These are phyloP conservation scores for Xylaria sp. DNA, from an alignment of 2,329 filamentous ascomycete species.

Conservation along the genomic window DNA sequence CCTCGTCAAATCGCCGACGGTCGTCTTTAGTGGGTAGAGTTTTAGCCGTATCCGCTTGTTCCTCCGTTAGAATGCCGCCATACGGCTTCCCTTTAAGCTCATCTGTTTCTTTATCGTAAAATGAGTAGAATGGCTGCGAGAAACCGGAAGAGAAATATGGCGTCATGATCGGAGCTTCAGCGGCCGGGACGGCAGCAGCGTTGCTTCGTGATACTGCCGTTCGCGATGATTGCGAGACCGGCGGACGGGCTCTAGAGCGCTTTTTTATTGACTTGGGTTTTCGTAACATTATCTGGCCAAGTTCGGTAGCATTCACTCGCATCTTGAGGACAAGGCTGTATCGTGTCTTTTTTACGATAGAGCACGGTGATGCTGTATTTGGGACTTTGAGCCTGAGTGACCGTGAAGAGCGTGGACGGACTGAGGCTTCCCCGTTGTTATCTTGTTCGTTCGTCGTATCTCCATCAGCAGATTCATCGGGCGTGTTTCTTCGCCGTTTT, in stretches of 20 bases:
- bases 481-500: slow-evolving; percentile 59
- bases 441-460: slow-evolving; percentile 44
- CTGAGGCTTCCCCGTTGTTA: slow-evolving; percentile 43
- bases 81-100: slow-evolving; percentile 93
- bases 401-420: slow-evolving; percentile 56
- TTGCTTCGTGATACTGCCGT: slow-evolving; percentile 38
- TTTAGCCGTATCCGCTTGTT: slow-evolving; percentile 87
- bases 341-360: slow-evolving; percentile 49
- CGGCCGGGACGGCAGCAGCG: slow-evolving; percentile 41
- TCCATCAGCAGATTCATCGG: slow-evolving; percentile 47
- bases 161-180: slow-evolving; percentile 56
- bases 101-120: slow-evolving; percentile 87
- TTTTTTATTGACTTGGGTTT: slow-evolving; percentile 65
- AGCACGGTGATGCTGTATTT: slow-evolving; percentile 47
- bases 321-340: slow-evolving; percentile 62
- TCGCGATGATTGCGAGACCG: slow-evolving; percentile 42
- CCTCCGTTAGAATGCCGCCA: slow-evolving; percentile 87
- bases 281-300: slow-evolving; percentile 65
- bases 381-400: slow-evolving; percentile 61
- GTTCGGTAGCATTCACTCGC: slow-evolving; percentile 60
- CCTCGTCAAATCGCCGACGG: slow-evolving; percentile 84
- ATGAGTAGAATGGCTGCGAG: slow-evolving; percentile 82
- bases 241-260: slow-evolving; percentile 45
- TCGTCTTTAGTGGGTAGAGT: slow-evolving; percentile 83
- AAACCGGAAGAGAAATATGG: slow-evolving; percentile 65